Evolutionary conservation across 768 basidiomycete genomes (phyloP), one percentile per base, ranked within the genome.

Genomic region (Leccinellum rugosiceps): DNA sequence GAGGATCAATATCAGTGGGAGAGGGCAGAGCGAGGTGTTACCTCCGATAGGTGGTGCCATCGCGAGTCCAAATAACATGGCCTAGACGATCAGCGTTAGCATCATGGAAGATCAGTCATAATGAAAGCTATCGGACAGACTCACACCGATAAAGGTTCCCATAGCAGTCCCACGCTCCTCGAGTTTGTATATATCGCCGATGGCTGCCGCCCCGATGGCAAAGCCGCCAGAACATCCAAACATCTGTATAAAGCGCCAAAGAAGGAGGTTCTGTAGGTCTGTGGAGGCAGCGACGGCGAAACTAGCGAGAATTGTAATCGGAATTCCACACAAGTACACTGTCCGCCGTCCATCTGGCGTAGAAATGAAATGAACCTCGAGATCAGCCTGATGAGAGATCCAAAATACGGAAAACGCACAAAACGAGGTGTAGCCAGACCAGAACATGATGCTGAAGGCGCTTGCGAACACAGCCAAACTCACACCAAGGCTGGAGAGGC

Each of bases 221-320:
- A 77, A 65, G 3, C 77, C 83, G 11, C 80, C 80, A 7, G 84
- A 80, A 6, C 83, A 76, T 17, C 88, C 89, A 43, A 86, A 75
- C 0, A 84, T 83, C 65, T 91, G 88, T 0, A 89, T 60, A 43
- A 86, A 79, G 7, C 90, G 77, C 74, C 83, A 86, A 17, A 80
- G 71, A 62, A 92, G 76, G 5, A 92, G 72, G 31, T 17, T 15
- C 73, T 64, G 1, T 13, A 69, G 72, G 71, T 8, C 85, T 68
- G 34, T 64, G 0, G 86, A 77, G 0, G 72, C 56, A 0, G 83
- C 82, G 0, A 88, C 84, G 0, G 85, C 87, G 1, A 87, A 63
- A 8, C 86, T 86, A 0, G 80, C 85, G 0, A 85, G 52, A 31
- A 80, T 75, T 38, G 84, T 76, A 30, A 88, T 71, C 0, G 88